Evolutionary conservation across 192 early-diverging fungal genomes (phyloP).

Genomic region (Coemansia nantahalensis): DNA sequence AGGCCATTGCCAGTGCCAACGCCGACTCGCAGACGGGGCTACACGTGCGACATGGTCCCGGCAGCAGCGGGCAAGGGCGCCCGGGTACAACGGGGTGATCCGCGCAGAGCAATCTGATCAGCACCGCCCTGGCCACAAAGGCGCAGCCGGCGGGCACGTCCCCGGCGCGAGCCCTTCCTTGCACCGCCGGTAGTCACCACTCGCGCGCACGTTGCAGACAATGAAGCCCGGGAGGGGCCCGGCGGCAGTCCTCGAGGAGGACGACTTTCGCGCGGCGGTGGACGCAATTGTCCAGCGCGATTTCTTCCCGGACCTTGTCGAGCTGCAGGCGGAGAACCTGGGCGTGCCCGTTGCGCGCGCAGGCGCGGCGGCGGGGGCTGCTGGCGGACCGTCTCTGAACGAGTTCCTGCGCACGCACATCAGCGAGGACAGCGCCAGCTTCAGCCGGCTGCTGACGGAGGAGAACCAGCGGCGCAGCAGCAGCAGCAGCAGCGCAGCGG

Average conservation of each 20-base stretch:
- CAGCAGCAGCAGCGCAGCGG: neutral
- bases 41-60: too few relatives aligned
- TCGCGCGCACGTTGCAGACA: too few relatives aligned
- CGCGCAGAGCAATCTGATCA: too few relatives aligned
- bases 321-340: constrained; percentile 3
- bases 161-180: too few relatives aligned
- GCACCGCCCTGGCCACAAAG: too few relatives aligned
- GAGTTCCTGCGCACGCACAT: constrained; percentile 26
- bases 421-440: constrained; percentile 42
- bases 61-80: too few relatives aligned
- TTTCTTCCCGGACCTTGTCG: constrained; percentile 31
- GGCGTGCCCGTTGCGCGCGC: neutral
- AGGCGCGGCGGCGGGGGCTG: neutral
- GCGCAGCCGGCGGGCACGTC: too few relatives aligned
- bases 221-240: neutral
- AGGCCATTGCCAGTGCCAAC: too few relatives aligned
- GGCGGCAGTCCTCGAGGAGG: constrained; percentile 22
- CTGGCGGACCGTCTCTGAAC: constrained; percentile 8
- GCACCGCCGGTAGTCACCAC: too few relatives aligned
- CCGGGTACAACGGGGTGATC: too few relatives aligned
- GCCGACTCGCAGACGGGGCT: too few relatives aligned
- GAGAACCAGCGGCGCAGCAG: constrained; percentile 8
- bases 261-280: constrained; percentile 18
- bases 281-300: constrained; percentile 34
- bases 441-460: constrained; percentile 10